Evolutionary conservation across 2,329 filamentous ascomycete species (phyloP).

Genomic region (Lecanicillium sp.): DNA sequence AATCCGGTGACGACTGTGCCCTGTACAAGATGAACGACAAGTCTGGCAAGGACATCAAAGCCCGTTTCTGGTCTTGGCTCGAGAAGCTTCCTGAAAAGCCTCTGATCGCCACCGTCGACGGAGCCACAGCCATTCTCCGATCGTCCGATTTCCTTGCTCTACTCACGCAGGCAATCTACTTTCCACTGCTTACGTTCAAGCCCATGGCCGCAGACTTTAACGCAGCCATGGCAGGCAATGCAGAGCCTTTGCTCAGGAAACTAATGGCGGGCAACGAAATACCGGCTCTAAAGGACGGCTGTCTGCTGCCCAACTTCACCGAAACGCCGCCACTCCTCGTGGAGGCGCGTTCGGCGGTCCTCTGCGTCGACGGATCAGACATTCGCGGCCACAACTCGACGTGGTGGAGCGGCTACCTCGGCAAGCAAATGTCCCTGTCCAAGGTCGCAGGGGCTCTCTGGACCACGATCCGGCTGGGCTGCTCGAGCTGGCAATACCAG

Average conservation of each 20-base stretch:
- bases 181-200: background rate
- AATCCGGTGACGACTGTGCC: constrained; percentile 20
- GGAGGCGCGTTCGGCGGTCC: constrained; percentile 18
- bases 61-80: constrained; percentile 24
- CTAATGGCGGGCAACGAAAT: constrained; percentile 8
- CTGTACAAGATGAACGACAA: constrained; percentile 19
- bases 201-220: constrained; percentile 13
- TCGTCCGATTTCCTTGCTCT: constrained; percentile 20
- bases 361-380: constrained; percentile 28
- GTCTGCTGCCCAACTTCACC: background rate
- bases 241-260: background rate
- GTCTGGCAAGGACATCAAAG: constrained; percentile 18
- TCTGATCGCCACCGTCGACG: constrained; percentile 12
- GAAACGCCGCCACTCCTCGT: constrained; percentile 7
- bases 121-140: constrained; percentile 20
- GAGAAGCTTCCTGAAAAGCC: constrained; percentile 19
- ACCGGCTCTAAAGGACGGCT: constrained; percentile 4
- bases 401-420: constrained; percentile 23
- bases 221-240: constrained; percentile 12
- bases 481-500: constrained; percentile 28
- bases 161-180: constrained; percentile 22
- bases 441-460: constrained; percentile 23
- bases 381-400: constrained; percentile 12
- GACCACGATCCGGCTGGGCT: constrained; percentile 29
- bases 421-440: constrained; percentile 18